A percentile compares a stretch with the other conserved stretches of the same genome.
Conservation (phyloP, 2,329 filamentous ascomycete species). For the Ilyonectria destructans region DNA sequence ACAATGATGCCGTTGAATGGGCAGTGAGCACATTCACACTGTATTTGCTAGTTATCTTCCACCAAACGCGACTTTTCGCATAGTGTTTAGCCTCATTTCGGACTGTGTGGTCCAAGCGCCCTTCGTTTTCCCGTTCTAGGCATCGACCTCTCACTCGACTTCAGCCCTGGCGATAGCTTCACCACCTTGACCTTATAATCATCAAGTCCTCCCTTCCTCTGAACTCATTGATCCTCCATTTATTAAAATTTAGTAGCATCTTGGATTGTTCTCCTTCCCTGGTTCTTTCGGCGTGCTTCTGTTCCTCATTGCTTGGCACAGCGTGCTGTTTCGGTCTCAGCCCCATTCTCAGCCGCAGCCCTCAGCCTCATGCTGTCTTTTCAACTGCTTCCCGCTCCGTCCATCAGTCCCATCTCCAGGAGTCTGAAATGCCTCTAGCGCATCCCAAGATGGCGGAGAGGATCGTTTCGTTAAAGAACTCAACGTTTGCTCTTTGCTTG, state of each 20-base stretch:
- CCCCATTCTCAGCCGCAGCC: conserved; percentile 18
- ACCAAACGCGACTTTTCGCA: neutral
- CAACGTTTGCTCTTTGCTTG: conserved; percentile 39
- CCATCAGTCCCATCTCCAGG: conserved; percentile 1
- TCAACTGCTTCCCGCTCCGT: conserved; percentile 1
- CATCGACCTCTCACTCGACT: conserved; percentile 2
- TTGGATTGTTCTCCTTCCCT: neutral
- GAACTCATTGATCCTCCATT: neutral
- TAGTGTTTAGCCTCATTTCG: neutral
- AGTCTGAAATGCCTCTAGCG: neutral
- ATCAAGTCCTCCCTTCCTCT: neutral
- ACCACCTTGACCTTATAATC: neutral
- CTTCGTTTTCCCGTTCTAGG: conserved; percentile 9
- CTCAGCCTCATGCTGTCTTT: conserved; percentile 21
- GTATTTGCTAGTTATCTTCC: neutral
- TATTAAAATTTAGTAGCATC: neutral
- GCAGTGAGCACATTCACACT: conserved; percentile 4
- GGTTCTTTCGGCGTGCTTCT: neutral
- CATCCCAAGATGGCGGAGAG: conserved; percentile 33
- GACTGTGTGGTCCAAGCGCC: conserved; percentile 24
- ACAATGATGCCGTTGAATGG: no score
- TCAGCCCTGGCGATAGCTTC: conserved; percentile 13
- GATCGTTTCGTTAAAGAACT: conserved; percentile 38
- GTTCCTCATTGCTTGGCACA: neutral
- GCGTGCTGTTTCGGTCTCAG: conserved; percentile 6